Base-by-base conservation (phyloP, 2,329 filamentous ascomycete genomes). In the Didymella pinodella region DNA sequence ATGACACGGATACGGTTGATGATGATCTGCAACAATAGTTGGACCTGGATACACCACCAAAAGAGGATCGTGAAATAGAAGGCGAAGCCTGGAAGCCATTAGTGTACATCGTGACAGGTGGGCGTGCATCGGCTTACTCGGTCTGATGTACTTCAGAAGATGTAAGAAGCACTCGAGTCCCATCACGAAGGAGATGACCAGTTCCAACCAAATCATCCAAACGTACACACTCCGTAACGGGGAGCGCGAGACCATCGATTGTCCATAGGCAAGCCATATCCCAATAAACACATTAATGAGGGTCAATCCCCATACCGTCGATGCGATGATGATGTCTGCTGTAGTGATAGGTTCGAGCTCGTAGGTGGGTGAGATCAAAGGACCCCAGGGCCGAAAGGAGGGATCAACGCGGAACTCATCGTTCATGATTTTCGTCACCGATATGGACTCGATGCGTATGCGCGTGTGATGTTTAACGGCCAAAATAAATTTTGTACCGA, bases 151-250 rank as follows among this genome's bases (percentile, higher is more conserved):
- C 44, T 76, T 75, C 48, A 72, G 25, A 3, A 79, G 47, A 60
- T 76, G 74, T 47, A 78, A 28, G 55, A 63, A 79, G 59, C 73
- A 73, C 45, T 82, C 74, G 25, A 81, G 59, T 6, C 74, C 77
- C 69, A 83, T 83, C 8, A 73, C 61, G 11, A 80, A 69, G 11
- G 78, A 82, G 3, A 79, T 78, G 1, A 74, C 2, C 3, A 83
- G 73, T 64, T 83, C 82, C 28, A 77, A 50, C 82, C 81, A 83
- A 53, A 83, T 78, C 78, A 83, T 78, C 73, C 78, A 80, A 0
- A 83, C 73, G 58, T 83, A 83, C 0, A 75, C 69, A 59, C 80
- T 81, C 14, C 67, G 61, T 25, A 73, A 31, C 7, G 74, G 63
- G 55, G 64, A 65, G 14, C 73, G 65, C 3, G 73, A 74, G 3